Evolutionary conservation across 129 eudicot genomes (phyloP), one percentile per base, ranked within the genome.

Genomic region (Escallonia herrerae): DNA sequence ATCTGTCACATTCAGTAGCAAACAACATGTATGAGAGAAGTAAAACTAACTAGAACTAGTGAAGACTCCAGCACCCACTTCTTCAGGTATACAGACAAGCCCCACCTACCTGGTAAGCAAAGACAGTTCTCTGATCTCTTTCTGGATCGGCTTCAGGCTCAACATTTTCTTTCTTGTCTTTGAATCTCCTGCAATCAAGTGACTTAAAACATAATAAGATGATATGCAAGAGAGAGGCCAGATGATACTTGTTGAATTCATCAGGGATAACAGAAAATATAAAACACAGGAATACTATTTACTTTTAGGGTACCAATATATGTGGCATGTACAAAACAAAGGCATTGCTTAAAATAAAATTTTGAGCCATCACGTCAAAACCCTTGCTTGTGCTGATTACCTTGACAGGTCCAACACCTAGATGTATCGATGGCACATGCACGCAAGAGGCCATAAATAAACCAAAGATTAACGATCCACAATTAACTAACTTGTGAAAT

Each of bases 91-190:
- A 62, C n/a, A 44, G 15, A 61, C 38, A 60, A 68, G 40, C 51
- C 33, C 33, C 8, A 64, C 42, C 14, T 62, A 88, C 98, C 98
- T 93, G 99, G 69, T 93, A 93, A 12, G 96, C 96, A 72, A 93
- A 93, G 68, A 93, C 99, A 65, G 96, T 93, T 73, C 99, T 81
- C 76, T 93, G 99, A 67, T 93, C 99, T 75, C 99, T 83, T 72
- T 93, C 99, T 60, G 99, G 99, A 62, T 93, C 99, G 65, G 96
- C 96, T 88, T 93, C 99, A 75, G 99, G 96, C 84, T 93, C 99
- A 15, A 70, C 78, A 33, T 64, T 79, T 77, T 93, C 98, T 69
- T 85, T 88, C 72, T 93, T 93, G 14, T 85, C 96, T 69, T 86
- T 93, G 66, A 74, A 74, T 76, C 95, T 86, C 96, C 99, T 93